Conservation (phyloP, 2,329 filamentous ascomycete genomes). For the Aspergillus sp. region DNA sequence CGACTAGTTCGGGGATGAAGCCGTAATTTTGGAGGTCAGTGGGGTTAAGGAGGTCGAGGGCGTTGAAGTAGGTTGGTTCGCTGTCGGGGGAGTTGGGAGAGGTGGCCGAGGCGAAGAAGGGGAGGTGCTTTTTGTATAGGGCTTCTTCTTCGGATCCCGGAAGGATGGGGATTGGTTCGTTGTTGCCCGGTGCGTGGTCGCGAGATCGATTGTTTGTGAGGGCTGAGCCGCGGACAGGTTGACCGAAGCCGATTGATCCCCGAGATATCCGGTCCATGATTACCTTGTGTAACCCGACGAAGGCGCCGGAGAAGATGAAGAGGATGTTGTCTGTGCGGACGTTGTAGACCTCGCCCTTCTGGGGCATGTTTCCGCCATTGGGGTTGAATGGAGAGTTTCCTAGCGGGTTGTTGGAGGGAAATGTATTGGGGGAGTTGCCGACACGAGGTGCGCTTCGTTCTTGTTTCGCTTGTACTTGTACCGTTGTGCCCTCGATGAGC, state of each 20-base stretch:
- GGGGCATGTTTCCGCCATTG: constrained; percentile 31
- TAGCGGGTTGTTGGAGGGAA: constrained; percentile 42
- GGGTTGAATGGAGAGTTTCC: constrained; percentile 34
- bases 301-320: constrained; percentile 95
- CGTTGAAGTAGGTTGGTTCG: constrained; percentile 55
- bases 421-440: constrained; percentile 40
- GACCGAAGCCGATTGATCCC: constrained; percentile 87
- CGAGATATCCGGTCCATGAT: constrained; percentile 85
- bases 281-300: constrained; percentile 86
- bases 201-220: constrained; percentile 30
- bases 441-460: constrained; percentile 45
- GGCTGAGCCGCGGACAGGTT: constrained; percentile 65
- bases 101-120: constrained; percentile 61
- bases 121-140: constrained; percentile 60
- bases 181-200: constrained; percentile 24
- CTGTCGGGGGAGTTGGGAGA: constrained; percentile 36
- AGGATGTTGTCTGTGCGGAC: constrained; percentile 95
- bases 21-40: constrained; percentile 80
- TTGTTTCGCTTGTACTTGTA: constrained; percentile 84
- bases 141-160: constrained; percentile 67
- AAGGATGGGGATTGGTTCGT: constrained; percentile 52
- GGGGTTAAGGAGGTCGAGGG: constrained; percentile 72
- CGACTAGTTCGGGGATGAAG: constrained; percentile 92
- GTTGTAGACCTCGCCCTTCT: constrained; percentile 64
- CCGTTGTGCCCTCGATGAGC: constrained; percentile 91